These are phyloP conservation scores for Boletus rubescentipes DNA, from an alignment of 768 basidiomycete genomes.

Conservation along the genomic window DNA sequence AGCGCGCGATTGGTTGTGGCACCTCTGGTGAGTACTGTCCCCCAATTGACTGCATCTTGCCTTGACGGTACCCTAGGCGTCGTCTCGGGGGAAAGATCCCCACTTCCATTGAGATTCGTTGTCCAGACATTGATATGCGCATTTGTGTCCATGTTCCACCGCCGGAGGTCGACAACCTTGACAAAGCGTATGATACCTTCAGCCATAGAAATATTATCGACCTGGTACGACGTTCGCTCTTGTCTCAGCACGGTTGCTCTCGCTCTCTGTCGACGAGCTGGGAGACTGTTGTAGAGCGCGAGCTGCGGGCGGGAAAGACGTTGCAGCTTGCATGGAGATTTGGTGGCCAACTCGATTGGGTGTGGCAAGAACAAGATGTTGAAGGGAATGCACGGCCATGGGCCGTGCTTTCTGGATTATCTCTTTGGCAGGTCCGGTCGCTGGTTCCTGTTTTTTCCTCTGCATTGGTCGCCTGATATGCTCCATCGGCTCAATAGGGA, in stretches of 20 bases:
- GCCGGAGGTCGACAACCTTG: slow-evolving; percentile 37
- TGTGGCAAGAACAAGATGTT: slow-evolving; percentile 70
- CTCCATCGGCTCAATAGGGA: slow-evolving; percentile 28
- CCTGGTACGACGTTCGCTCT: slow-evolving; percentile 52
- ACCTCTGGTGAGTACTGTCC: slow-evolving; percentile 59
- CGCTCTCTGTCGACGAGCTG: slow-evolving; percentile 45
- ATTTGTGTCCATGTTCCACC: slow-evolving; percentile 71
- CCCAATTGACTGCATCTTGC: neutral
- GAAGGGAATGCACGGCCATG: slow-evolving; percentile 62
- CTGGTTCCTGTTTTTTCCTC: neutral
- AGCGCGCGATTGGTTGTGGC: slow-evolving; percentile 89
- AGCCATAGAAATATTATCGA: slow-evolving; percentile 60
- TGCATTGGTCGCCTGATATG: slow-evolving; percentile 13
- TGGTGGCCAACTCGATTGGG: slow-evolving; percentile 80
- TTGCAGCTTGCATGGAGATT: slow-evolving; percentile 80
- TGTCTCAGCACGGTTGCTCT: slow-evolving; percentile 39
- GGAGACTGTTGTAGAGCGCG: slow-evolving; percentile 55
- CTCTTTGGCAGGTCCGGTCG: slow-evolving; percentile 61
- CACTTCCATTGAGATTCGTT: slow-evolving; percentile 62
- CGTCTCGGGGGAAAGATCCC: slow-evolving; percentile 75
- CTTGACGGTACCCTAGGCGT: slow-evolving; percentile 45
- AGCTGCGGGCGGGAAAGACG: slow-evolving; percentile 51
- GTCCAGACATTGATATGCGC: slow-evolving; percentile 63
- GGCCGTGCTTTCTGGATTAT: slow-evolving; percentile 74
- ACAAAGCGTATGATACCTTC: slow-evolving; percentile 50